Percentiles rank a stretch among this genome's conserved stretches.
Conservation (phyloP, 495 filamentous ascomycete genomes). For the Penicillium paxilli region DNA sequence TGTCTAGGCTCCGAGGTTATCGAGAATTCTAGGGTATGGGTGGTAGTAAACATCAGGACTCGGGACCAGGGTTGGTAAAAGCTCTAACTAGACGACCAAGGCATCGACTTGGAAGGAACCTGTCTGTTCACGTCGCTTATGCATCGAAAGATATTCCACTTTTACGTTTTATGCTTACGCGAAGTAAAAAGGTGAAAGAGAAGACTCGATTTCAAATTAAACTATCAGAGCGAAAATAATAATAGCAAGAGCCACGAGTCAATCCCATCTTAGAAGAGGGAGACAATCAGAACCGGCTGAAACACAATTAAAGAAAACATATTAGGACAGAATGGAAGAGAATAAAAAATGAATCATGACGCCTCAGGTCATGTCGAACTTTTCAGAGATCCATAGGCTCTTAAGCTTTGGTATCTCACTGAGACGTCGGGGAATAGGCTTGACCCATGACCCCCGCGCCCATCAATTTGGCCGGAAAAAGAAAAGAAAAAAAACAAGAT, state of each 20-base stretch:
- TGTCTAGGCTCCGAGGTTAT: no score
- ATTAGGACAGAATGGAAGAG: conserved; percentile 17
- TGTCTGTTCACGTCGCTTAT: no score
- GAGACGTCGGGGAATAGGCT: conserved; percentile 33
- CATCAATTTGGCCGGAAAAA: conserved; percentile 15
- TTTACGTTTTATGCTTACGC: no score
- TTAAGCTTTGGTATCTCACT: conserved; percentile 21
- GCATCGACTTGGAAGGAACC: no score
- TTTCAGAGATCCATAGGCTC: conserved; percentile 20
- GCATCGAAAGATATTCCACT: no score
- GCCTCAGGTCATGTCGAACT: conserved; percentile 23
- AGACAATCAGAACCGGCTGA: conserved; percentile 58
- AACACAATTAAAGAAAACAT: conserved; percentile 19
- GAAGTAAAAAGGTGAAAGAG: neutral
- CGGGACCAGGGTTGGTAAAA: no score
- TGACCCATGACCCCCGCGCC: conserved; percentile 35
- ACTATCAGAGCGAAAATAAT: conserved; percentile 13
- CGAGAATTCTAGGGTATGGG: no score
- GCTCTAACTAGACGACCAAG: no score
- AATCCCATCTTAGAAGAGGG: conserved; percentile 40
- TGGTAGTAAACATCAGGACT: no score
- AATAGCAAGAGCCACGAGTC: conserved; percentile 52
- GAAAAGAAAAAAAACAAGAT: conserved; percentile 4
- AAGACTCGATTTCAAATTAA: conserved; percentile 3
- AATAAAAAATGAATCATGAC: conserved; percentile 24